phyloP scores from a whole-genome alignment of 169 alveolate genomes.

The Plasmodium fragile region DNA sequence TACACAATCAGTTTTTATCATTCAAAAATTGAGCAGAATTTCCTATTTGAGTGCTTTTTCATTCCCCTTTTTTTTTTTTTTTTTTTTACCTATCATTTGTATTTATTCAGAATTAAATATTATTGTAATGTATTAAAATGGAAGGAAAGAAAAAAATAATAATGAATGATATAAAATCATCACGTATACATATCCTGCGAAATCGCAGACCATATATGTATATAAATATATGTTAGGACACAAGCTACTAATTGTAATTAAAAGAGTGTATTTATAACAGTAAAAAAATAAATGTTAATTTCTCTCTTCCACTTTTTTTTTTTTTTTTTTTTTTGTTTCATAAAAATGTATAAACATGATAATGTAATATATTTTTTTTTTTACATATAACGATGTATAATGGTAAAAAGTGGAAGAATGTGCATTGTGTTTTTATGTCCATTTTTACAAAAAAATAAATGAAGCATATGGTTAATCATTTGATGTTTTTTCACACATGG shows the following conservation, averaged over 20 bases:
- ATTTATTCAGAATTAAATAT: slow-evolving; percentile 1
- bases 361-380: not conserved
- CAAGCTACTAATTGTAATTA: not conserved
- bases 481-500: not conserved
- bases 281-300: slow-evolving; percentile 2
- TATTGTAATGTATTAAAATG: not conserved
- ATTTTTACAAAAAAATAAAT: not conserved
- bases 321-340: not conserved
- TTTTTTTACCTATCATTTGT: not conserved
- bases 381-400: not conserved
- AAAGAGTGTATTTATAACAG: not conserved
- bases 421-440: not conserved
- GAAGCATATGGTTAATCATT: not conserved
- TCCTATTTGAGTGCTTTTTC: not conserved
- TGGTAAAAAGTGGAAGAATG: not conserved
- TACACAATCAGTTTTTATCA: not conserved
- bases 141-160: not conserved
- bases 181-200: not conserved
- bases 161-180: not conserved
- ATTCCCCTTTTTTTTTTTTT: not conserved
- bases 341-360: not conserved
- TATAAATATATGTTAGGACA: not conserved
- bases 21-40: not conserved
- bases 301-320: not conserved
- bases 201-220: not conserved